phyloP scores from a whole-genome alignment of 23 red algal species.

The Agarophyton chilense region DNA sequence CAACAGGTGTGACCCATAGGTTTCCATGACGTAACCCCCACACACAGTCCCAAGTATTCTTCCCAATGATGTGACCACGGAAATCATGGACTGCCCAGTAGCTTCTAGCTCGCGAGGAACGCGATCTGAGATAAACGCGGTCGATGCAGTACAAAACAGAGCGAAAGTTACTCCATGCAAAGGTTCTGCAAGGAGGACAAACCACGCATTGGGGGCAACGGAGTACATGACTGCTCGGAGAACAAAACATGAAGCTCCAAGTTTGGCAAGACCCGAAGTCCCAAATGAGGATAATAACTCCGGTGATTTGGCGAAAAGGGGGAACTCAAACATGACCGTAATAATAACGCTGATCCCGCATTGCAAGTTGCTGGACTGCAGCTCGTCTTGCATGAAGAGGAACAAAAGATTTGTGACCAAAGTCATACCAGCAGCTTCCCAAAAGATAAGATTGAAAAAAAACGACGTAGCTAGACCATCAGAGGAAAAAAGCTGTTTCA shows the following conservation, averaged over 20 bases:
- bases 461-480: not conserved
- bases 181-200: constrained; percentile 62
- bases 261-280: constrained; percentile 42
- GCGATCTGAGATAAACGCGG: constrained; percentile 41
- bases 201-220: constrained; percentile 51
- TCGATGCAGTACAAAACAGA: constrained; percentile 33
- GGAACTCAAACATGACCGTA: constrained; percentile 76
- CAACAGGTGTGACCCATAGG: constrained; percentile 28
- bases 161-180: constrained; percentile 83
- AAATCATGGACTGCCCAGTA: constrained; percentile 56
- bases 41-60: constrained; percentile 36
- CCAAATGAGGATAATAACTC: constrained; percentile 30
- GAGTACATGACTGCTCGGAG: constrained; percentile 59
- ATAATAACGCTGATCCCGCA: constrained; percentile 67
- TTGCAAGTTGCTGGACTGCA: constrained; percentile 36
- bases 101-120: constrained; percentile 40
- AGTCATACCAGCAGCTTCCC: constrained; percentile 58
- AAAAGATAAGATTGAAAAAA: constrained; percentile 60
- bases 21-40: constrained; percentile 62
- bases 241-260: constrained; percentile 59
- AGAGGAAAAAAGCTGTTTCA: not conserved
- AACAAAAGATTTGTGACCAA: constrained; percentile 70
- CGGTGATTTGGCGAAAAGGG: constrained; percentile 53
- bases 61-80: constrained; percentile 14
- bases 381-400: constrained; percentile 63